Evolutionary conservation across 768 basidiomycete genomes (phyloP).

Genomic region (Coprinellus micaceus): DNA sequence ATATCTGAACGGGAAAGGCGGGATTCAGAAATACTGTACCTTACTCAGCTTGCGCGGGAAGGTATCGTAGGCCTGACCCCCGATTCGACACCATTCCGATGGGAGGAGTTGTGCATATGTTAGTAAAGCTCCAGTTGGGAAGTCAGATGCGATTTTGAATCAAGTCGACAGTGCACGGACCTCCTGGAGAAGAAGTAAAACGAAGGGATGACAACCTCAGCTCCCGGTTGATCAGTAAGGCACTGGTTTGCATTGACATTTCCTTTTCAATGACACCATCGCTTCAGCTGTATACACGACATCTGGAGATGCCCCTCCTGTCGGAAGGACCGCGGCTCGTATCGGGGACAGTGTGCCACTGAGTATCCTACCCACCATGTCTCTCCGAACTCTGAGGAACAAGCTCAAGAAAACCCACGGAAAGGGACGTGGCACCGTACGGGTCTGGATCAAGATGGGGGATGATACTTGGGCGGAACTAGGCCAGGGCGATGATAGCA

Average conservation of each 20-base stretch:
- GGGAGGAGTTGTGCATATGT: conserved; percentile 50
- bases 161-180: conserved; percentile 54
- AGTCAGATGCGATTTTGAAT: conserved; percentile 3
- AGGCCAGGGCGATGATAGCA: conserved; percentile 41
- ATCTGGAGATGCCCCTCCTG: not conserved
- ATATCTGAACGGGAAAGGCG: conserved; percentile 64
- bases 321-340: conserved; percentile 10
- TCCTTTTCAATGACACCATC: conserved; percentile 10
- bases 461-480: conserved; percentile 47
- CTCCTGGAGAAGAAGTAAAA: conserved; percentile 36
- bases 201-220: conserved; percentile 50
- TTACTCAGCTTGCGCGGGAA: conserved; percentile 57
- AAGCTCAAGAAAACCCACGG: conserved; percentile 55
- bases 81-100: conserved; percentile 58
- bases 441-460: conserved; percentile 55
- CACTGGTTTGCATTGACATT: conserved; percentile 4
- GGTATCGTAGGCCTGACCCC: conserved; percentile 39
- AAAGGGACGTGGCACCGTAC: conserved; percentile 29
- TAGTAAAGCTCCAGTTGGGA: not conserved
- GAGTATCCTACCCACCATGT: conserved; percentile 67
- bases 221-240: conserved; percentile 58
- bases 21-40: conserved; percentile 84
- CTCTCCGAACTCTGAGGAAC: conserved; percentile 56
- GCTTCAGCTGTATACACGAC: not conserved
- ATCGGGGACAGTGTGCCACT: conserved; percentile 29